phyloP scores from a whole-genome alignment of 768 basidiomycete genomes.

The Collybia nuda region DNA sequence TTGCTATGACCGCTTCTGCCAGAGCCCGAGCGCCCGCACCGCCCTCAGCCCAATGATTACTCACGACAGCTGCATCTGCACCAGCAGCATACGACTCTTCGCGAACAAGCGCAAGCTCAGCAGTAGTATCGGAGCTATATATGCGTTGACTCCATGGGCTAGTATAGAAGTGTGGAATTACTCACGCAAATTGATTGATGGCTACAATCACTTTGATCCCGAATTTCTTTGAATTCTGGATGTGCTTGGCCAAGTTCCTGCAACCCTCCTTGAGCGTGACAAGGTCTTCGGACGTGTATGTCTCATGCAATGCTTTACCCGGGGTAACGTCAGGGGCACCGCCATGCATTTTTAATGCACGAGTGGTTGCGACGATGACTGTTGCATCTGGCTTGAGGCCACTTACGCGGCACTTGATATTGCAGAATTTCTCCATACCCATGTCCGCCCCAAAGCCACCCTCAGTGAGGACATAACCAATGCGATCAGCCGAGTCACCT shows the following conservation, averaged over 20 bases:
- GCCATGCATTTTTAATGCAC: slow-evolving; percentile 99
- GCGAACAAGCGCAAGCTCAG: slow-evolving; percentile 85
- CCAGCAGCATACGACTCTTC: slow-evolving; percentile 79
- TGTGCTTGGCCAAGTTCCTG: slow-evolving; percentile 91
- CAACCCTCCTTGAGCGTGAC: slow-evolving; percentile 88
- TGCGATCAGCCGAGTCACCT: slow-evolving; percentile 77
- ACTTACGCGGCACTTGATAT: slow-evolving; percentile 96
- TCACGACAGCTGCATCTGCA: slow-evolving; percentile 92
- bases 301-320: slow-evolving; percentile 90
- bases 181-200: slow-evolving; percentile 93
- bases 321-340: slow-evolving; percentile 97
- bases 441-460: slow-evolving; percentile 99
- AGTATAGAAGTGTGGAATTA: slow-evolving; percentile 14
- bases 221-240: slow-evolving; percentile 93
- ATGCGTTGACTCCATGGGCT: slow-evolving; percentile 1
- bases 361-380: slow-evolving; percentile 95
- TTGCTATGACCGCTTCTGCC: slow-evolving; percentile 87
- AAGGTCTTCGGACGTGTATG: slow-evolving; percentile 92
- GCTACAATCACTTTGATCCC: slow-evolving; percentile 95
- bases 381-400: slow-evolving; percentile 93
- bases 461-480: slow-evolving; percentile 96
- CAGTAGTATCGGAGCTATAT: slow-evolving; percentile 79
- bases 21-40: slow-evolving; percentile 87
- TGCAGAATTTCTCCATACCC: slow-evolving; percentile 99
- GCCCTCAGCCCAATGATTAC: slow-evolving; percentile 97